Percentiles rank a stretch among this genome's conserved stretches.
Conservation (phyloP, 2,329 filamentous ascomycete species). For the Sporothrix variecibatus region DNA sequence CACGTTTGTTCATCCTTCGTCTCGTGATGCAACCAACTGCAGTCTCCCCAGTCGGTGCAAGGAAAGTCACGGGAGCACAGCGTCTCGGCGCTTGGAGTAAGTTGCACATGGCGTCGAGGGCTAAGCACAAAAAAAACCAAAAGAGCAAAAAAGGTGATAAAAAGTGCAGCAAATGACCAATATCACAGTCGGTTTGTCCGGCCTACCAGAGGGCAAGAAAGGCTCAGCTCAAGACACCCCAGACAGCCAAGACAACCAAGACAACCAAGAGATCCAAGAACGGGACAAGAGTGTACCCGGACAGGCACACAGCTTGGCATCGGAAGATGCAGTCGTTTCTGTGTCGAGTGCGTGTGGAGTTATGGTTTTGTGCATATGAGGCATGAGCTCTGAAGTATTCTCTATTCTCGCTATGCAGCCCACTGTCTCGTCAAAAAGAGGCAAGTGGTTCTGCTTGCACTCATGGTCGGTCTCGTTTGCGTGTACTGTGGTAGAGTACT, state of each 20-base stretch:
- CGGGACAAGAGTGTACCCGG: background rate
- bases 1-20: background rate
- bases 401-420: background rate
- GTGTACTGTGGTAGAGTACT: background rate
- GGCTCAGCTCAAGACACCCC: background rate
- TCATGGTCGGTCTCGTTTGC: background rate
- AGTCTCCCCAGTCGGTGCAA: background rate
- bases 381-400: background rate
- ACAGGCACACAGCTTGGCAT: background rate
- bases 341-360: background rate
- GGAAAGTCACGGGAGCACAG: background rate
- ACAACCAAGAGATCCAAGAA: background rate
- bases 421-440: background rate
- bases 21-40: background rate
- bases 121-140: background rate
- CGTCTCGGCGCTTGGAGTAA: background rate
- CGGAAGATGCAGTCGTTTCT: background rate
- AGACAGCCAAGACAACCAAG: background rate
- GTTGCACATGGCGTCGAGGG: background rate
- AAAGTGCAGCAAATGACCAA: background rate
- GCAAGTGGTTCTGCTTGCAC: background rate
- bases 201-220: background rate
- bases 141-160: background rate
- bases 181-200: background rate
- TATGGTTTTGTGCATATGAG: background rate